Conservation (phyloP, 164 flowering plant species). For the Tinospora cordifolia region DNA sequence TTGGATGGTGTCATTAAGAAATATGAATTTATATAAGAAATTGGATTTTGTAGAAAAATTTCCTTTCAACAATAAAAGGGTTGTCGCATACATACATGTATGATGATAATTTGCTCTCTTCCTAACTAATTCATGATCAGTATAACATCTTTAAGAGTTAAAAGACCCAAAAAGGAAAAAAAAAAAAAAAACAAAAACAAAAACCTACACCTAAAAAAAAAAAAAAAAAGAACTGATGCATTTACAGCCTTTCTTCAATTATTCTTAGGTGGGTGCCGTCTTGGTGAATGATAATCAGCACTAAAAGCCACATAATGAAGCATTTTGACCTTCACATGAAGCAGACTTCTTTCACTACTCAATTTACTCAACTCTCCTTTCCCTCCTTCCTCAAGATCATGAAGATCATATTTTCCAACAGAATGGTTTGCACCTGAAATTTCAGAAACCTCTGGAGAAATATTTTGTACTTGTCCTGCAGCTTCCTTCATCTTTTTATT, state of each 20-base stretch:
- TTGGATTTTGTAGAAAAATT: constrained; percentile 8
- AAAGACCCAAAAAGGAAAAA: constrained; percentile 1
- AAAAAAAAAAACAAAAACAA: constrained; percentile 1
- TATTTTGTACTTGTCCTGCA: constrained; percentile 4
- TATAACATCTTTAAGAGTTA: constrained; percentile 6
- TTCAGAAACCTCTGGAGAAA: constrained; percentile 11
- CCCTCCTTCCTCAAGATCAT: constrained; percentile 11
- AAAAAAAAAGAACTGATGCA: constrained; percentile 6
- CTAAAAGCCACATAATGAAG: constrained; percentile 31
- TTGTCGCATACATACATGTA: constrained; percentile 33
- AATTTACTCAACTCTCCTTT: constrained; percentile 19
- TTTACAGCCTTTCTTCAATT: constrained; percentile 33
- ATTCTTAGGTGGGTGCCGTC: constrained; percentile 52
- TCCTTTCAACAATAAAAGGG: constrained; percentile 10
- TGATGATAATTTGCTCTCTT: constrained; percentile 18
- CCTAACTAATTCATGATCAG: background rate
- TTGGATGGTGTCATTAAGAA: too few species aligned
- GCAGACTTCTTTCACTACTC: constrained; percentile 17
- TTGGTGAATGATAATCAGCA: constrained; percentile 50
- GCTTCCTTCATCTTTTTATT: constrained; percentile 9
- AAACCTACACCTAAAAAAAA: constrained; percentile 4
- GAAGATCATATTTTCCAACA: constrained; percentile 17
- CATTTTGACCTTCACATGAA: constrained; percentile 21
- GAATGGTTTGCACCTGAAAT: constrained; percentile 30
- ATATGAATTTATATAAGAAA: too few species aligned